phyloP scores from a whole-genome alignment of 371 early-diverging fungal species.

The Capillidium heterosporum region DNA sequence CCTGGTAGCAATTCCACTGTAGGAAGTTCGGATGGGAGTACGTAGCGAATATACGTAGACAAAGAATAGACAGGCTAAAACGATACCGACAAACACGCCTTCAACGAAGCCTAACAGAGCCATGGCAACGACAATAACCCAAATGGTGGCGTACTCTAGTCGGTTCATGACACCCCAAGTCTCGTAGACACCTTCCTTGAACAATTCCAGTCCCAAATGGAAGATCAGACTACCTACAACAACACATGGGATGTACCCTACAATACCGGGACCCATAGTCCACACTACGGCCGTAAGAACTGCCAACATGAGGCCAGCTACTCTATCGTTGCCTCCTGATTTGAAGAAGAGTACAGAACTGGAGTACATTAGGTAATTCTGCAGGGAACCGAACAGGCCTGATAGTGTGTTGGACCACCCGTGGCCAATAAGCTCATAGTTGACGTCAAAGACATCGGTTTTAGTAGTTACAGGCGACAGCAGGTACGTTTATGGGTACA shows the following conservation, averaged over 20 bases:
- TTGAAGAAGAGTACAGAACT: constrained; percentile 82
- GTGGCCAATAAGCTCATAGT: constrained; percentile 83
- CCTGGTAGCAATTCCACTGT: constrained; percentile 55
- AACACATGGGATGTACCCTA: constrained; percentile 80
- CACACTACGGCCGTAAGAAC: constrained; percentile 54
- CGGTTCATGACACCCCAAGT: constrained; percentile 64
- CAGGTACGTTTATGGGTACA: constrained; percentile 88
- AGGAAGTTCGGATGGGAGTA: constrained; percentile 57
- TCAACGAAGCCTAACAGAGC: constrained; percentile 81
- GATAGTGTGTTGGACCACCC: constrained; percentile 74
- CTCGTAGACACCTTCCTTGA: constrained; percentile 77
- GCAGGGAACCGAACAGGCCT: constrained; percentile 58
- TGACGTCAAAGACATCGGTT: constrained; percentile 66
- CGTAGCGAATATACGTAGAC: constrained; percentile 65
- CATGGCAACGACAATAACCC: constrained; percentile 66
- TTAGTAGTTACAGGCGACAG: constrained; percentile 78
- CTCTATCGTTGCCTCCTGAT: constrained; percentile 69
- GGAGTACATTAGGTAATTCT: constrained; percentile 77
- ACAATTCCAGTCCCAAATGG: constrained; percentile 80
- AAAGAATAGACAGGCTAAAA: constrained; percentile 87
- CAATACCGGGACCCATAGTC: constrained; percentile 64
- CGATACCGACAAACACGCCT: constrained; percentile 79
- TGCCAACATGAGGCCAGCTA: constrained; percentile 71
- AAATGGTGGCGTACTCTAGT: constrained; percentile 83
- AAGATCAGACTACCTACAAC: constrained; percentile 87